A percentile compares a stretch with the other conserved stretches of the same genome.
phyloP scores from a whole-genome alignment of 2,329 filamentous ascomycete species.

The Tricladium varicosporioides region DNA sequence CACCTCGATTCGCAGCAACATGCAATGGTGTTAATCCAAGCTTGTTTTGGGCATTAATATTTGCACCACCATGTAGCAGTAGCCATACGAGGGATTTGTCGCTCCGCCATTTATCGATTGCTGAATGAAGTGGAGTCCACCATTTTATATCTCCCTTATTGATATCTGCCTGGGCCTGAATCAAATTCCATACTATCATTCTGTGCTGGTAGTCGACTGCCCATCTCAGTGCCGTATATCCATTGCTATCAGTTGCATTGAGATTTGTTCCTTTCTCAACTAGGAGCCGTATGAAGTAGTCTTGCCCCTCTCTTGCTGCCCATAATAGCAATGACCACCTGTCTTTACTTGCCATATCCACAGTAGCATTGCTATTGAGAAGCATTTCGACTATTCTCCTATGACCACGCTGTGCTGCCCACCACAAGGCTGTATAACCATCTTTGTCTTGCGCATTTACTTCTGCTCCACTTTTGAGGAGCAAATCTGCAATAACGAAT shows the following conservation, averaged over 20 bases:
- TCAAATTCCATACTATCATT: neutral
- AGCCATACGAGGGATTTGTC: conserved; percentile 8
- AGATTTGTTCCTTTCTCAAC: conserved; percentile 2
- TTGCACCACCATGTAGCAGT: conserved; percentile 6
- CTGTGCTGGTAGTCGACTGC: conserved; percentile 1
- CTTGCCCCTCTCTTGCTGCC: conserved; percentile 5
- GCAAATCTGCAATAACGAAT: neutral
- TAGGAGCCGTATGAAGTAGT: conserved; percentile 1
- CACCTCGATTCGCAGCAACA: neutral
- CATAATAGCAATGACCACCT: conserved; percentile 2
- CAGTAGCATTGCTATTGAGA: neutral
- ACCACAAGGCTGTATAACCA: conserved; percentile 2
- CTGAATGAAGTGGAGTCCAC: conserved; percentile 2
- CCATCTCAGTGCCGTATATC: conserved; percentile 5
- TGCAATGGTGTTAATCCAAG: conserved; percentile 1
- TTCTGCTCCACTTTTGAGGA: conserved; percentile 5
- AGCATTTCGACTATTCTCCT: conserved; percentile 1
- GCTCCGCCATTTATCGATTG: neutral
- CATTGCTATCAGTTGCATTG: neutral
- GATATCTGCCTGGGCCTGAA: conserved; percentile 2
- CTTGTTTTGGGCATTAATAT: conserved; percentile 6
- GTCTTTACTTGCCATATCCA: neutral
- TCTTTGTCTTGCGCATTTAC: conserved; percentile 5
- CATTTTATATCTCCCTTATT: neutral
- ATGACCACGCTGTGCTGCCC: conserved; percentile 4